Percentiles rank a stretch among this genome's conserved stretches.
Evolutionary conservation across 2,329 filamentous ascomycete species (phyloP).

Genomic region (Diaporthe citriasiana): DNA sequence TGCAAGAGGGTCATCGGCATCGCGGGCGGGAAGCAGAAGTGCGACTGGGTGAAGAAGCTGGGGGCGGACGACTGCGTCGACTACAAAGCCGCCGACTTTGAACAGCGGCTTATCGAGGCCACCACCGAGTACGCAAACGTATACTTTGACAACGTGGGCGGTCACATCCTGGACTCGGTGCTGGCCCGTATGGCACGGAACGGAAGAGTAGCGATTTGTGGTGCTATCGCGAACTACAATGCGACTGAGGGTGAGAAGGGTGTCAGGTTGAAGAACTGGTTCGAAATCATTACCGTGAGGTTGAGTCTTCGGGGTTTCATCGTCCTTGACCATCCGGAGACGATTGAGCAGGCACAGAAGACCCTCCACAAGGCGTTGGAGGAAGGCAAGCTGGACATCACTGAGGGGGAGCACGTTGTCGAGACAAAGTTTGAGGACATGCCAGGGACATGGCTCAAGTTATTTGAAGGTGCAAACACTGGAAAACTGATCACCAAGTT

Average conservation of each 20-base stretch:
- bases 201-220: conserved; percentile 24
- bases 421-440: conserved; percentile 28
- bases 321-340: background rate
- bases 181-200: conserved; percentile 21
- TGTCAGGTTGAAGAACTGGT: conserved; percentile 27
- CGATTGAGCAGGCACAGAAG: background rate
- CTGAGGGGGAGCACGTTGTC: conserved; percentile 21
- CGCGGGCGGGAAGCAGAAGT: conserved; percentile 77
- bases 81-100: conserved; percentile 70
- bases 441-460: conserved; percentile 24
- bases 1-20: conserved; percentile 70
- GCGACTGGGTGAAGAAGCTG: conserved; percentile 57
- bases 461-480: conserved; percentile 31
- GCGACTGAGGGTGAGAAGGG: conserved; percentile 3
- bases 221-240: conserved; percentile 32
- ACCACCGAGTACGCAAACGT: conserved; percentile 70
- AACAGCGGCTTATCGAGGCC: conserved; percentile 63
- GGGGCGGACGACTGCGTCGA: conserved; percentile 73
- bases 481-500: conserved; percentile 31
- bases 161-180: conserved; percentile 25
- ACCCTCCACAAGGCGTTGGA: conserved; percentile 18
- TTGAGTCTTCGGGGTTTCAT: conserved; percentile 11
- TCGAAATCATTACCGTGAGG: conserved; percentile 25
- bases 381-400: conserved; percentile 27
- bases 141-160: conserved; percentile 69